Base-by-base conservation (phyloP, 345 rosid species). In the Pistacia vera region DNA sequence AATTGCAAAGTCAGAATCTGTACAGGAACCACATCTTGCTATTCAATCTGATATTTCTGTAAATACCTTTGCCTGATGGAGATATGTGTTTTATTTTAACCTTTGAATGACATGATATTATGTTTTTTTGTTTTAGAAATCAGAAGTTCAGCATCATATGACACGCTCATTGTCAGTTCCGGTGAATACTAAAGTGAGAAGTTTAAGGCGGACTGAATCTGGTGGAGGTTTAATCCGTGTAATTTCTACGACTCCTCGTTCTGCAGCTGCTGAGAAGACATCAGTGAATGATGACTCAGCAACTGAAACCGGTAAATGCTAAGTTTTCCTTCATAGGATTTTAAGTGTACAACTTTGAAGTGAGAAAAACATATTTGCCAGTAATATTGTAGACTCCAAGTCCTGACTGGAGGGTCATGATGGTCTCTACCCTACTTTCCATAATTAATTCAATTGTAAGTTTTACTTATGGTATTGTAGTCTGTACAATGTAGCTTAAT, bases 91-190 rank as follows among this genome's bases (percentile, higher is more conserved):
- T 20, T 30, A 12, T 20, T 66, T 3, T 35, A 58, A 62, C 67
- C 14, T 60, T 16, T 36, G 30, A 36, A 28, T 49, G 61, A 33
- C 60, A 16, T 41, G 38, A 70, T 62, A 66, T 30, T 14, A 73
- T 25, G 18, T 51, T n/a, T 28, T 61, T 48, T 51, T 77, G 30
- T 36, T 63, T 65, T 85, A 82, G 90, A 85, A 79, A 56, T 62
- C 63, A 54, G 83, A 48, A 70, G 81, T 66, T 68, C 85, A 72
- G 67, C 82, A 72, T 60, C 84, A 81, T 70, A 85, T 89, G 68
- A 78, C 51, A 25, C 88, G 90, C 41, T 86, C 90, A 6, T 72
- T 89, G 41, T 86, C 90, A 12, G 89, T 89, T 77, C 90, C 92
- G 5, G 84, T 84, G 59, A 82, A 82, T 75, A 75, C 79, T 77